These are phyloP conservation scores for Phlebiopsis flavidoalba DNA, from an alignment of 768 basidiomycete genomes.

Conservation along the genomic window DNA sequence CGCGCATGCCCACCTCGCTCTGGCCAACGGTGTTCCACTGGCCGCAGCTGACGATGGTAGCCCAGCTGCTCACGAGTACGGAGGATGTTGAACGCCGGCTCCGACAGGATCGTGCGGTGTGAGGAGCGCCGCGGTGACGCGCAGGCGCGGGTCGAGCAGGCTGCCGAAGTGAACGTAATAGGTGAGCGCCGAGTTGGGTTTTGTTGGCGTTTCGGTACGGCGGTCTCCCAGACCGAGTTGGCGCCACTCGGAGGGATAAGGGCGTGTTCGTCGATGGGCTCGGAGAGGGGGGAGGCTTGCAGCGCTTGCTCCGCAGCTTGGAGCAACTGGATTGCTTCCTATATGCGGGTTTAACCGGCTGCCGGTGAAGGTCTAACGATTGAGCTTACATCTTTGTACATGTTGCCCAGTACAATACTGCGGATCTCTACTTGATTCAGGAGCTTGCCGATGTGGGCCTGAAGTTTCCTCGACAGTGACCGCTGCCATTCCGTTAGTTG, in stretches of 20 bases:
- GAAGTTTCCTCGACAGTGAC: conserved; percentile 68
- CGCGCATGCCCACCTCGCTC: conserved; percentile 69
- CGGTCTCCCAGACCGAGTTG: conserved; percentile 60
- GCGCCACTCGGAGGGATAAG: conserved; percentile 52
- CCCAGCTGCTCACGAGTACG: conserved; percentile 95
- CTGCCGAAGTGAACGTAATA: conserved; percentile 84
- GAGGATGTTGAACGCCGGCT: conserved; percentile 87
- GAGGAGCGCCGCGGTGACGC: conserved; percentile 68
- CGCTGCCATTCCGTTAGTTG: conserved; percentile 34
- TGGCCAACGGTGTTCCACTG: conserved; percentile 53
- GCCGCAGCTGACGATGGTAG: conserved; percentile 74
- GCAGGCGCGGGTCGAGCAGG: conserved; percentile 52
- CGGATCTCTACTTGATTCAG: conserved; percentile 64
- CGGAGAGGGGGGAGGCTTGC: conserved; percentile 43
- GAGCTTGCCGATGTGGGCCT: conserved; percentile 52
- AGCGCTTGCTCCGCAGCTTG: conserved; percentile 69
- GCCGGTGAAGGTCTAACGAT: background rate
- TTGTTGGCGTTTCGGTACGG: conserved; percentile 81
- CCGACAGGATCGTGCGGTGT: conserved; percentile 81
- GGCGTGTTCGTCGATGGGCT: conserved; percentile 36
- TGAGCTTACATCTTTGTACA: conserved; percentile 67
- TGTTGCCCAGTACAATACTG: conserved; percentile 79
- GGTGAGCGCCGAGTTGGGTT: conserved; percentile 77
- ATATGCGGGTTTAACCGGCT: background rate
- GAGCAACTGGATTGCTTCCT: conserved; percentile 77